These are phyloP conservation scores for Ogataea ganodermae DNA, from an alignment of 805 yeast genomes.

Conservation along the genomic window DNA sequence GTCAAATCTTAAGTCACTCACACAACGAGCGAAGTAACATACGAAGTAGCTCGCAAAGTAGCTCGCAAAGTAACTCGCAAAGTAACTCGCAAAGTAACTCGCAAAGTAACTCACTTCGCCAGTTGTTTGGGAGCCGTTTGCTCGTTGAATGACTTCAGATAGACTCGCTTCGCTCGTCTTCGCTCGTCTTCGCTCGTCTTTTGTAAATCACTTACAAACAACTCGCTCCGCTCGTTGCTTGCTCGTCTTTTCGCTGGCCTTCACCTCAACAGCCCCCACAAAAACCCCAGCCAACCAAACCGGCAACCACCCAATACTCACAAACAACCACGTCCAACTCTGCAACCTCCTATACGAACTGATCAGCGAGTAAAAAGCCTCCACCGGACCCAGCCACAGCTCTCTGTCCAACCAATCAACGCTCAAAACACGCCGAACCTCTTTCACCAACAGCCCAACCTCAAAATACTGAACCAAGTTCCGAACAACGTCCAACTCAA, in stretches of 20 bases:
- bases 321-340: slow-evolving; percentile 83
- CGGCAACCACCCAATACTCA: slow-evolving; percentile 80
- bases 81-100: background rate
- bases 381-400: slow-evolving; percentile 37
- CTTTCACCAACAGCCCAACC: slow-evolving; percentile 18
- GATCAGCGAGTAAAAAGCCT: slow-evolving; percentile 52
- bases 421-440: slow-evolving; percentile 21
- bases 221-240: background rate
- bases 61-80: too few relatives aligned
- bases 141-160: background rate
- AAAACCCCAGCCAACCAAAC: slow-evolving; percentile 56
- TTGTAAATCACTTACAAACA: too few relatives aligned
- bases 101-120: background rate
- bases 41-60: too few relatives aligned
- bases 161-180: slow-evolving; percentile 5
- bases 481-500: slow-evolving; percentile 32
- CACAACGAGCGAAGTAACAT: background rate
- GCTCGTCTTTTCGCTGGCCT: slow-evolving; percentile 7
- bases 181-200: slow-evolving; percentile 9
- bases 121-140: background rate
- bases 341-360: slow-evolving; percentile 68
- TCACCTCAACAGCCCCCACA: slow-evolving; percentile 29
- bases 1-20: too few relatives aligned
- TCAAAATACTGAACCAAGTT: slow-evolving; percentile 35
- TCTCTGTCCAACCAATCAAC: slow-evolving; percentile 15